Evolutionary conservation across 2,329 filamentous ascomycete genomes (phyloP).

Genomic region (Sclerotinia spermophila): DNA sequence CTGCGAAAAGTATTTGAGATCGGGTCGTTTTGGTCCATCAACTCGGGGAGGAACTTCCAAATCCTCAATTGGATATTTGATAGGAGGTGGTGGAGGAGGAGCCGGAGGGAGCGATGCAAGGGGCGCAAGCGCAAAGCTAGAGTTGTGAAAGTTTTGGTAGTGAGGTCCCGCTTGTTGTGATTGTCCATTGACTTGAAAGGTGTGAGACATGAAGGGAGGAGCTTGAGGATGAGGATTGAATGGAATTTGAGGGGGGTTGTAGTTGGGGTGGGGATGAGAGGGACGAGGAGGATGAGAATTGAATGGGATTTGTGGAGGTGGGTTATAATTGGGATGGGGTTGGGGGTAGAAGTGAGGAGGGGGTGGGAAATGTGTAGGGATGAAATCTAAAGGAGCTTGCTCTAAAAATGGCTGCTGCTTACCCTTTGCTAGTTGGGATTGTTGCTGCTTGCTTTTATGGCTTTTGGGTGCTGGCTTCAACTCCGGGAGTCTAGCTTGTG

Average conservation of each 20-base stretch:
- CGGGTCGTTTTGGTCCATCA: slow-evolving; percentile 63
- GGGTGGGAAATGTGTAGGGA: slow-evolving; percentile 20
- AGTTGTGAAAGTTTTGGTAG: slow-evolving; percentile 42
- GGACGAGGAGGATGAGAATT: slow-evolving; percentile 24
- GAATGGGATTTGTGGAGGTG: slow-evolving; percentile 27
- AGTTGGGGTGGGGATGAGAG: slow-evolving; percentile 21
- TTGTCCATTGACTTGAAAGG: slow-evolving; percentile 35
- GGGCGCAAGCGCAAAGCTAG: slow-evolving; percentile 46
- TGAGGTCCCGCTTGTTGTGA: slow-evolving; percentile 35
- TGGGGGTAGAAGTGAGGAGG: slow-evolving; percentile 27
- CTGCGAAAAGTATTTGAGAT: slow-evolving; percentile 71
- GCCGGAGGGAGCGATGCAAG: slow-evolving; percentile 48
- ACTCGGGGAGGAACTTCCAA: slow-evolving; percentile 69
- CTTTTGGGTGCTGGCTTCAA: slow-evolving; percentile 71
- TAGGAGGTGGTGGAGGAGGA: slow-evolving; percentile 66
- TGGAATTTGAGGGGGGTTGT: slow-evolving; percentile 24
- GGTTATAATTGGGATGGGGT: slow-evolving; percentile 13
- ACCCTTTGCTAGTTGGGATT: slow-evolving; percentile 40
- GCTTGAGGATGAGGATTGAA: slow-evolving; percentile 25
- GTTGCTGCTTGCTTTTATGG: slow-evolving; percentile 58
- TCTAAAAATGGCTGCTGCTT: slow-evolving; percentile 39
- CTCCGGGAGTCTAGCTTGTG: slow-evolving; percentile 61
- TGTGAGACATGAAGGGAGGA: slow-evolving; percentile 34
- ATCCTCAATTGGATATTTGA: slow-evolving; percentile 96
- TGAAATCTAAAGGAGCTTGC: slow-evolving; percentile 31